A percentile compares a stretch with the other conserved stretches of the same genome.
These are phyloP conservation scores for Pleodorina starrii DNA, from an alignment of 139 green algal genomes.

Conservation along the genomic window DNA sequence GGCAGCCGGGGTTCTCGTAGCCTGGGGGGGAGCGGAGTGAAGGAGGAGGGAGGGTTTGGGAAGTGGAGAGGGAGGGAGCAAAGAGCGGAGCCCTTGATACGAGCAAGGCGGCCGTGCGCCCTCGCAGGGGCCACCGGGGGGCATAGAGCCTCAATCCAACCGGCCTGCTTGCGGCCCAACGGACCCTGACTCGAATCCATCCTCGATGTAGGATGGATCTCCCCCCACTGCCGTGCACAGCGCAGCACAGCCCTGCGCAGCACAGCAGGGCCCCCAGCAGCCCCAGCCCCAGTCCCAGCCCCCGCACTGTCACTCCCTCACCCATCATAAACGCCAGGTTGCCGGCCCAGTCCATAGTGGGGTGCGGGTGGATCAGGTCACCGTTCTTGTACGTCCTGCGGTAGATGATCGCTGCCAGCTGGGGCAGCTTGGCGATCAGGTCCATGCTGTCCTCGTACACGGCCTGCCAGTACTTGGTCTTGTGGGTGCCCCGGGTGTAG, in stretches of 20 bases:
- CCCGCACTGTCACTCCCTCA: constrained; percentile 44
- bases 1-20: constrained; percentile 75
- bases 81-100: too few species aligned
- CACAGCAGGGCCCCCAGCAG: too few species aligned
- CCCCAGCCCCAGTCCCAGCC: too few species aligned
- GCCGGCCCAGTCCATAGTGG: constrained; percentile 93
- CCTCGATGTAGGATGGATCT: too few species aligned
- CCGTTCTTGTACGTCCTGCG: constrained; percentile 55
- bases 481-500: constrained; percentile 92
- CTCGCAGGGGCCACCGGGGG: too few species aligned
- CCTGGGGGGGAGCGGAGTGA: neutral
- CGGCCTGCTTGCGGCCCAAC: too few species aligned
- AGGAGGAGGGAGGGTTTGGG: neutral
- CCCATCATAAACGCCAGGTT: constrained; percentile 98
- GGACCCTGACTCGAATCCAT: too few species aligned
- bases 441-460: constrained; percentile 94
- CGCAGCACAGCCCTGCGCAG: too few species aligned
- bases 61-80: too few species aligned
- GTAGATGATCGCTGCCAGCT: constrained; percentile 88
- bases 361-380: constrained; percentile 73
- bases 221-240: too few species aligned
- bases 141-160: too few species aligned
- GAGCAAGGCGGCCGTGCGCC: too few species aligned
- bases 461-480: constrained; percentile 93
- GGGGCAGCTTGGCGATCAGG: constrained; percentile 95